Evolutionary conservation across 75 land plant genomes (phyloP).

Genomic region (Isoetes taiwanensis): DNA sequence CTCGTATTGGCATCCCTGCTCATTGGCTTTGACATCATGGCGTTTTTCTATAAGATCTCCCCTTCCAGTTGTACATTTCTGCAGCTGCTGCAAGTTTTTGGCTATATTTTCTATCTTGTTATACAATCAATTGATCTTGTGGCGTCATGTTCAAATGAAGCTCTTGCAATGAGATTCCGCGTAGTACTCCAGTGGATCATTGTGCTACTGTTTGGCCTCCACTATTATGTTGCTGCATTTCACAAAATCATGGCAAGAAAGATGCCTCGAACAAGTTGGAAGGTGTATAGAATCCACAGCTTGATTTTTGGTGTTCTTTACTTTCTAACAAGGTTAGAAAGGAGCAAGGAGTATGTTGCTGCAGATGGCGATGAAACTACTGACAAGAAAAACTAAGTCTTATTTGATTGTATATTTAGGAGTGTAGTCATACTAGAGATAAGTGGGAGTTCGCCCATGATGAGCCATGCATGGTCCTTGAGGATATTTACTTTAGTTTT

Average conservation of each 20-base stretch:
- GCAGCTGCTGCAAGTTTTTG: constrained; percentile 54
- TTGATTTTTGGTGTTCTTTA: constrained; percentile 40
- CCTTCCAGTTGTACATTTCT: constrained; percentile 32
- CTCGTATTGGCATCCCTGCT: constrained; percentile 39
- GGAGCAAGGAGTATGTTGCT: constrained; percentile 59
- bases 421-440: too few species aligned
- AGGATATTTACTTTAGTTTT: too few species aligned
- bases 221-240: constrained; percentile 63
- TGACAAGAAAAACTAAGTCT: constrained; percentile 16
- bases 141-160: constrained; percentile 29
- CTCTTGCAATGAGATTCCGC: constrained; percentile 17
- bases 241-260: constrained; percentile 45
- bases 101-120: constrained; percentile 43
- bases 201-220: constrained; percentile 47
- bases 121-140: constrained; percentile 37
- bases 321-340: constrained; percentile 30
- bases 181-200: constrained; percentile 44
- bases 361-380: constrained; percentile 9
- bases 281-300: constrained; percentile 44
- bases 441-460: too few species aligned
- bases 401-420: neutral
- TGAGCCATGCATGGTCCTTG: too few species aligned
- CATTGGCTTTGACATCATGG: constrained; percentile 61
- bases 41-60: constrained; percentile 53
- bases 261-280: constrained; percentile 66